These are phyloP conservation scores for Hortiboletus campestris DNA, from an alignment of 768 basidiomycete species.

Conservation along the genomic window DNA sequence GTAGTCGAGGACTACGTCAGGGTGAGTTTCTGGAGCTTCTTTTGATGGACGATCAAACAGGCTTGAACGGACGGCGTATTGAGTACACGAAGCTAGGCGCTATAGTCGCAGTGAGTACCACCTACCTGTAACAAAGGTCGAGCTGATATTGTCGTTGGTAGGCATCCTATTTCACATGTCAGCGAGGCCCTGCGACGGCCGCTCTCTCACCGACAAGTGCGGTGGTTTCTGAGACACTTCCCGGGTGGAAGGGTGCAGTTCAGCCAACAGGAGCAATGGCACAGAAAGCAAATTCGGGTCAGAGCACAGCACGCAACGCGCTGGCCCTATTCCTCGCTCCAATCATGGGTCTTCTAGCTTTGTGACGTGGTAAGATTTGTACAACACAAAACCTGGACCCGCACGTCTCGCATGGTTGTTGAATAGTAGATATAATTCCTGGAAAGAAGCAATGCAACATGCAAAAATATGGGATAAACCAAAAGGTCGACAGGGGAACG, in stretches of 20 bases:
- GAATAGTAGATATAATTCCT: slow-evolving; percentile 19
- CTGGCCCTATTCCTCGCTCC: slow-evolving; percentile 25
- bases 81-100: slow-evolving; percentile 56
- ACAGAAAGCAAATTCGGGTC: slow-evolving; percentile 25
- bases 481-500: slow-evolving; percentile 5
- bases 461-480: slow-evolving; percentile 14
- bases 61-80: not conserved
- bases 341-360: slow-evolving; percentile 29
- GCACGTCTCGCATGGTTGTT: slow-evolving; percentile 1
- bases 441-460: slow-evolving; percentile 12
- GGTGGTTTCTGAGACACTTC: slow-evolving; percentile 62
- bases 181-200: slow-evolving; percentile 59
- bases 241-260: slow-evolving; percentile 20
- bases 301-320: slow-evolving; percentile 18
- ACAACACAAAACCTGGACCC: not conserved
- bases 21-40: slow-evolving; percentile 31
- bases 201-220: slow-evolving; percentile 59
- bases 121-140: not conserved
- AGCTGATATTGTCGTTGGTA: slow-evolving; percentile 25
- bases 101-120: slow-evolving; percentile 54
- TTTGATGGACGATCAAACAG: not conserved
- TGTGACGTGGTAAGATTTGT: slow-evolving; percentile 9
- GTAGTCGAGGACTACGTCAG: slow-evolving; percentile 57
- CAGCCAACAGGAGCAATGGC: slow-evolving; percentile 12
- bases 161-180: slow-evolving; percentile 73